Conservation (phyloP, 1,139 yeast genomes). For the Lodderomyces jiufengensis region DNA sequence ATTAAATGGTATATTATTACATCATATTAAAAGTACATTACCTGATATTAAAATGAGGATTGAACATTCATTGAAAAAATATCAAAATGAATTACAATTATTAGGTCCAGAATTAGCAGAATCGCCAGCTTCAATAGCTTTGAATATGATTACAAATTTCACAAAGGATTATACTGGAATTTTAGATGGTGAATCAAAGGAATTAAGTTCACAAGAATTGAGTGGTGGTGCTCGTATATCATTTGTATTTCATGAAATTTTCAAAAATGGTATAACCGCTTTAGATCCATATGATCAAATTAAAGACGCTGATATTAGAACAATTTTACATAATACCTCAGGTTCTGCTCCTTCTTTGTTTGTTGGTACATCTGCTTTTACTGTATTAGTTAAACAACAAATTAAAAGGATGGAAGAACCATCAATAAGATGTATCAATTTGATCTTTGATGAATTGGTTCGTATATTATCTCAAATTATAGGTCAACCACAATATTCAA, state of each 20-base stretch:
- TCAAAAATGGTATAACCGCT: constrained; percentile 87
- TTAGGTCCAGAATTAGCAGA: constrained; percentile 87
- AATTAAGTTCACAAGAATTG: constrained; percentile 77
- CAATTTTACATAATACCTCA: constrained; percentile 95
- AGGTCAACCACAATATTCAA: constrained; percentile 72
- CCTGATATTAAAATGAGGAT: constrained; percentile 93
- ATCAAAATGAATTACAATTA: constrained; percentile 70
- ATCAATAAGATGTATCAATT: constrained; percentile 77
- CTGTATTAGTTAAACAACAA: constrained; percentile 93
- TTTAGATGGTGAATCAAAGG: constrained; percentile 90
- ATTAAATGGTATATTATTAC: constrained; percentile 82
- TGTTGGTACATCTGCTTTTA: constrained; percentile 97
- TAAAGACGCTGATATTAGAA: constrained; percentile 93
- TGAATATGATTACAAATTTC: constrained; percentile 88
- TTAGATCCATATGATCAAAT: constrained; percentile 97
- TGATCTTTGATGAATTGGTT: constrained; percentile 91
- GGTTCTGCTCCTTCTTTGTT: constrained; percentile 97
- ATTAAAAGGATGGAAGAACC: constrained; percentile 95
- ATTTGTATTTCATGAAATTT: constrained; percentile 95
- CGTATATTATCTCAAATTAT: constrained; percentile 85
- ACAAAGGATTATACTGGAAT: constrained; percentile 90
- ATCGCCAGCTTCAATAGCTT: constrained; percentile 84
- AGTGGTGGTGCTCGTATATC: constrained; percentile 98
- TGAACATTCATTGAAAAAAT: constrained; percentile 77
- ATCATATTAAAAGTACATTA: constrained; percentile 89